phyloP scores from a whole-genome alignment of 306 rosid species.

The Quercus berberidifolia region DNA sequence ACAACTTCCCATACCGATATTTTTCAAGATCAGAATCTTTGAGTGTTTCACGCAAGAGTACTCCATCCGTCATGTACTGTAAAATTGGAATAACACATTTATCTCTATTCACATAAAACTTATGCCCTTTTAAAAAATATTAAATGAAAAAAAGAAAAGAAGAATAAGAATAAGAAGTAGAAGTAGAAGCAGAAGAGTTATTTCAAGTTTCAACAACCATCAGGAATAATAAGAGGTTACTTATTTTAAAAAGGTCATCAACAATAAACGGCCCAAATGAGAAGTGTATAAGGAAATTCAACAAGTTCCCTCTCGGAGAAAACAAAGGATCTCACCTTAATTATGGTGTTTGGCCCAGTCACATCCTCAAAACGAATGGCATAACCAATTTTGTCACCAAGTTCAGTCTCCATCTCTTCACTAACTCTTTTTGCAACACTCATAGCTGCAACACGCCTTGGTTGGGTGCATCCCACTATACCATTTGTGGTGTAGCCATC shows the following conservation, averaged over 20 bases:
- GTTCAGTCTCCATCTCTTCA: slow-evolving; percentile 95
- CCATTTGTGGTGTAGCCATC: slow-evolving; percentile 84
- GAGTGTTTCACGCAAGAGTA: slow-evolving; percentile 94
- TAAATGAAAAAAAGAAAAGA: too few species aligned
- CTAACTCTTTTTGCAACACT: slow-evolving; percentile 99
- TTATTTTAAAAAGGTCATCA: background rate
- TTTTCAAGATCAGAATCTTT: slow-evolving; percentile 95
- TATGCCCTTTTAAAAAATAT: background rate
- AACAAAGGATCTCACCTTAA: slow-evolving; percentile 55
- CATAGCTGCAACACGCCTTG: slow-evolving; percentile 99
- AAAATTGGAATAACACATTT: slow-evolving; percentile 24
- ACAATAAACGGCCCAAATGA: background rate
- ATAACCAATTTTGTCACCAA: slow-evolving; percentile 93
- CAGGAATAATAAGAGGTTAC: background rate
- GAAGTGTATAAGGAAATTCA: background rate
- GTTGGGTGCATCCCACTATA: slow-evolving; percentile 94
- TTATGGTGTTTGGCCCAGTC: slow-evolving; percentile 82
- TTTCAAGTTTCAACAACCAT: background rate
- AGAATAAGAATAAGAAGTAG: background rate
- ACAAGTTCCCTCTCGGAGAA: background rate
- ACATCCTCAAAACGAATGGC: slow-evolving; percentile 99
- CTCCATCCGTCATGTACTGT: slow-evolving; percentile 99
- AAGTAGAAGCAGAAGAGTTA: background rate
- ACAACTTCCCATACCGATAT: slow-evolving; percentile 62
- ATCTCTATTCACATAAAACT: slow-evolving; percentile 6